Conservation (phyloP, 495 filamentous ascomycete genomes). For the Cenococcum geophilum region DNA sequence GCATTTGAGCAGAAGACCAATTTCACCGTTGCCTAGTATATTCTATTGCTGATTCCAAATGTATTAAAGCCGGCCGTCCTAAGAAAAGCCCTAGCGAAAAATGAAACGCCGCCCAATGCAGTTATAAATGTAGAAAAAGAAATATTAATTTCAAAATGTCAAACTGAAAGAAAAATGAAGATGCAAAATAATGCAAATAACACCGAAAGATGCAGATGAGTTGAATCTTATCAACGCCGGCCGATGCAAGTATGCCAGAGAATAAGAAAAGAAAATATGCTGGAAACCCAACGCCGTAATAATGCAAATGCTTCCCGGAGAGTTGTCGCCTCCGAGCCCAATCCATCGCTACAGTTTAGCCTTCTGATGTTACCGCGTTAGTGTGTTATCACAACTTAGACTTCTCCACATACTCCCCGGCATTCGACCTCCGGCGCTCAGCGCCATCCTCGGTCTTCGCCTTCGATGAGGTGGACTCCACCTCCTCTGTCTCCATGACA, state of each 20-base stretch:
- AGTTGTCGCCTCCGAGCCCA: background rate
- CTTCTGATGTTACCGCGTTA: background rate
- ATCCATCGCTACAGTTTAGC: background rate
- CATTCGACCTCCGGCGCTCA: conserved; percentile 27
- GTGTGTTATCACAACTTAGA: conserved; percentile 24
- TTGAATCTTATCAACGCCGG: background rate
- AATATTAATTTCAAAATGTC: background rate
- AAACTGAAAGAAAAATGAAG: too few species aligned
- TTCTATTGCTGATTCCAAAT: background rate
- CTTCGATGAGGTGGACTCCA: conserved; percentile 9
- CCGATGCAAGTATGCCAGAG: background rate
- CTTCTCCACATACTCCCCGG: conserved; percentile 16
- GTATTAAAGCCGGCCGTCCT: background rate
- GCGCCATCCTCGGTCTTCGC: conserved; percentile 29
- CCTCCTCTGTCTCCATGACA: conserved; percentile 36
- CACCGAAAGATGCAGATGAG: background rate
- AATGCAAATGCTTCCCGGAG: conserved; percentile 16
- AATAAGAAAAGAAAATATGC: background rate
- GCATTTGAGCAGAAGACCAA: too few species aligned
- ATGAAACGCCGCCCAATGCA: conserved; percentile 17
- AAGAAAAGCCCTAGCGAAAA: background rate
- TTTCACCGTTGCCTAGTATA: background rate
- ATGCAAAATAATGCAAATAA: too few species aligned
- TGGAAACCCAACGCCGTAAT: conserved; percentile 10
- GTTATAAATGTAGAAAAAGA: background rate